Percentiles rank a stretch among this genome's conserved stretches.
Conservation (phyloP, 2,329 filamentous ascomycete genomes). For the Cladosporium sphaerospermum region DNA sequence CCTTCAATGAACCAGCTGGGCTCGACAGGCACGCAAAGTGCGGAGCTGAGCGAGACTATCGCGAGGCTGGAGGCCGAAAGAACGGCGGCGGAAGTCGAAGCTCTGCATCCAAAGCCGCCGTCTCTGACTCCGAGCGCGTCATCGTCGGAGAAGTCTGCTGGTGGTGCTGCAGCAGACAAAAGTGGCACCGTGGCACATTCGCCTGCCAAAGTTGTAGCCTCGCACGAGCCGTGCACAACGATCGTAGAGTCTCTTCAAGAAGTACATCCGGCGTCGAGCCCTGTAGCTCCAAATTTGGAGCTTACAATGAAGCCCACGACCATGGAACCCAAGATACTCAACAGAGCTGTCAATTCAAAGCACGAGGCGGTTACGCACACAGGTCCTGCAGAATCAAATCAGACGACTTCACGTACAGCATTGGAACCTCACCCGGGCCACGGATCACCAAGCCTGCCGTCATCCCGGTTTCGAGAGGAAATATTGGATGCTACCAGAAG, state of each 20-base stretch:
- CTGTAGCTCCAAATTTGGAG: not conserved
- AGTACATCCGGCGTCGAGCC: too few relatives aligned
- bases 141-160: constrained; percentile 1
- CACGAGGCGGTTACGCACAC: not conserved
- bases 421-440: too few relatives aligned
- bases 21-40: not conserved
- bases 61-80: not conserved
- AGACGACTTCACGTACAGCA: too few relatives aligned
- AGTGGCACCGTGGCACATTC: not conserved
- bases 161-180: not conserved
- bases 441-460: not conserved
- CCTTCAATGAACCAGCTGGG: not conserved
- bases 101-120: not conserved
- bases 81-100: not conserved
- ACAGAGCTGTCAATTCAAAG: not conserved
- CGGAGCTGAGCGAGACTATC: not conserved
- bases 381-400: not conserved
- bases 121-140: not conserved
- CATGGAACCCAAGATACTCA: not conserved
- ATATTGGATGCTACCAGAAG: not conserved
- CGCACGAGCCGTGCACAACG: too few relatives aligned
- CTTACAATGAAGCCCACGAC: not conserved
- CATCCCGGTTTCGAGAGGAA: not conserved
- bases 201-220: too few relatives aligned
- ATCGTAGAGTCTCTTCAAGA: too few relatives aligned